Evolutionary conservation across 495 filamentous ascomycete species (phyloP).

Genomic region (Aspergillus haitiensis): DNA sequence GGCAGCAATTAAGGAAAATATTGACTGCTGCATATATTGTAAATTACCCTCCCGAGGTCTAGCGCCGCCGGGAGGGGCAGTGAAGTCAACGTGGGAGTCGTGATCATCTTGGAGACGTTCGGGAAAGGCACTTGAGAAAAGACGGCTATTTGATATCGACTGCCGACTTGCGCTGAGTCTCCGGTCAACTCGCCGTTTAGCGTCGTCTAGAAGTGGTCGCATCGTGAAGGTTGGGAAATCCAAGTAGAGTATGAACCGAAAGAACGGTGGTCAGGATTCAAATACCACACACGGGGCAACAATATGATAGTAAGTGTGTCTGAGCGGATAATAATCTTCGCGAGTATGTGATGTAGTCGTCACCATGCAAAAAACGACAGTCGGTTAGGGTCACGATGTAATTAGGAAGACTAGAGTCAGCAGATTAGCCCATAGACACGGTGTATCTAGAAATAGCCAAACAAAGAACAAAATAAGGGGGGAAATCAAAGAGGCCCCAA

Average conservation of each 20-base stretch:
- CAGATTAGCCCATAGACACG: constrained; percentile 17
- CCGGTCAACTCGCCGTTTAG: constrained; percentile 34
- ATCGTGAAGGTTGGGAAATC: constrained; percentile 25
- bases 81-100: constrained; percentile 72
- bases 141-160: constrained; percentile 43
- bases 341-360: constrained; percentile 11
- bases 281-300: not conserved
- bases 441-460: not conserved
- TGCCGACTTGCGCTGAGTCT: constrained; percentile 39
- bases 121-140: constrained; percentile 69
- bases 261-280: not conserved
- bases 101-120: constrained; percentile 73
- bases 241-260: constrained; percentile 14
- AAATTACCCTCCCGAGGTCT: constrained; percentile 43
- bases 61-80: constrained; percentile 51
- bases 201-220: constrained; percentile 36
- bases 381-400: constrained; percentile 13
- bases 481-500: not conserved
- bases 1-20: constrained; percentile 93
- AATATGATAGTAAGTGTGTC: not conserved
- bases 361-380: constrained; percentile 11
- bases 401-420: constrained; percentile 1
- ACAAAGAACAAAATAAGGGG: constrained; percentile 6
- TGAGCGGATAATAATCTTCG: constrained; percentile 18
- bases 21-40: constrained; percentile 85